Base-by-base conservation (phyloP, 139 green algal species). In the Mychonastes homosphaera region DNA sequence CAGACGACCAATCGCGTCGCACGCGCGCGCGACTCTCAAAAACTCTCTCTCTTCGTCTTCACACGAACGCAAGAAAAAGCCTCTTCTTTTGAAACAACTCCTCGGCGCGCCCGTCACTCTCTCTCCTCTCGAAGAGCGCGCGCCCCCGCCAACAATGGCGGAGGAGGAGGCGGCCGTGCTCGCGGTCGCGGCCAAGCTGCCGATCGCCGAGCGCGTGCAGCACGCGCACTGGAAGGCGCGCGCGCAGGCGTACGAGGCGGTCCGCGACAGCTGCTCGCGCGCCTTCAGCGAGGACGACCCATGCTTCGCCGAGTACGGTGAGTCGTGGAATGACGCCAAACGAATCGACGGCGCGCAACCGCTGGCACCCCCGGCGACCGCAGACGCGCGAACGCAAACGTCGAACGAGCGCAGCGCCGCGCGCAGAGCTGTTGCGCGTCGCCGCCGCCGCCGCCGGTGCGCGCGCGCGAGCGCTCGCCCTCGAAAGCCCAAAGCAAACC, bases 191-290 rank as follows among this genome's bases (percentile, higher is more conserved):
- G 70, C 69, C 19, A 80, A 81, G 56, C 63, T 87, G 16, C 74
- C 85, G 0, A 48, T 89, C 5, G 19, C 32, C 7, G 78, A 91
- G 47, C 65, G 82, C 26, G 58, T 83, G 2, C 66, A 39, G 1
- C 86, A 97, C 75, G 76, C 79, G 18, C 88, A 83, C 51, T 97
- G 89, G 89, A 97, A 97, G 62, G 87, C 87, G 15, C 66, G 89
- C 3, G 72, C 65, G 5, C 83, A 87, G 43, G 83, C 71, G 0
- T 95, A 85, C 43, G 82, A 86, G 21, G 75, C 88, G 51, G 80
- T 95, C 16, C 69, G 55, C 6, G 44, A 56, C 6, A 47, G 51
- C 2, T 89, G 85, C 44, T 33, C 66, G 12, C 57, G 61, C 0
- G 75, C 87, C 0, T 80, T 81, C 30, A 71, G 76, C 24, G 63